Evolutionary conservation across 495 filamentous ascomycete genomes (phyloP).

Genomic region (Niebla homalea): DNA sequence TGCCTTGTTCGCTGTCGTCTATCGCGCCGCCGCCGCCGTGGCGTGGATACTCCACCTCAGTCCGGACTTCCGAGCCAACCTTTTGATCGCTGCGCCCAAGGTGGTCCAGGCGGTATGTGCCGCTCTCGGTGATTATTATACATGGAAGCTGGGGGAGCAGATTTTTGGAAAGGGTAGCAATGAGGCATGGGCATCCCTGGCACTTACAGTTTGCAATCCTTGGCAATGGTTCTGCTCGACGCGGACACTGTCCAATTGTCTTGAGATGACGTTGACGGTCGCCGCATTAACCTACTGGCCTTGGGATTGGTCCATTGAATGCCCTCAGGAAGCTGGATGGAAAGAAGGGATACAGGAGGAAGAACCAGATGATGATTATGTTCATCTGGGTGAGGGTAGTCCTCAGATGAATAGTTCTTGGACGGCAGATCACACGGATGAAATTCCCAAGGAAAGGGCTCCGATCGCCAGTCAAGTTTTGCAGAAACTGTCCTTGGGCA

Average conservation of each 20-base stretch:
- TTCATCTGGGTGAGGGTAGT: conserved; percentile 4
- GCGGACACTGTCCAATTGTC: conserved; percentile 81
- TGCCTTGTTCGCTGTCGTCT: conserved; percentile 64
- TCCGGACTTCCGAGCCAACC: conserved; percentile 38
- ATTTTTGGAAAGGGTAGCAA: conserved; percentile 55
- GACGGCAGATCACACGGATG: conserved; percentile 3
- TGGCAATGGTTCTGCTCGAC: conserved; percentile 98
- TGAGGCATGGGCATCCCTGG: conserved; percentile 47
- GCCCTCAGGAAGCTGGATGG: conserved; percentile 10
- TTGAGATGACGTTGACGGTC: conserved; percentile 79
- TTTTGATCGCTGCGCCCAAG: conserved; percentile 62
- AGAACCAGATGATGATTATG: not conserved
- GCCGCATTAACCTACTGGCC: conserved; percentile 76
- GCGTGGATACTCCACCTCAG: conserved; percentile 37
- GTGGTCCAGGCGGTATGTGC: conserved; percentile 64
- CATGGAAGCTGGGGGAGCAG: conserved; percentile 65
- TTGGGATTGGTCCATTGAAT: conserved; percentile 47
- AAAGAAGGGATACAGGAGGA: conserved; percentile 11
- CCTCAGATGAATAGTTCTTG: conserved; percentile 12
- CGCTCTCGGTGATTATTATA: conserved; percentile 72
- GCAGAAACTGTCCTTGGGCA: conserved; percentile 4
- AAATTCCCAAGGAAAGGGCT: conserved; percentile 14
- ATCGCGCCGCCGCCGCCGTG: conserved; percentile 44
- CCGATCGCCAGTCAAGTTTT: not conserved
- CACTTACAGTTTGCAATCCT: conserved; percentile 65